phyloP scores from a whole-genome alignment of 2,329 filamentous ascomycete species.

The Ceratocystis eucalypticola region DNA sequence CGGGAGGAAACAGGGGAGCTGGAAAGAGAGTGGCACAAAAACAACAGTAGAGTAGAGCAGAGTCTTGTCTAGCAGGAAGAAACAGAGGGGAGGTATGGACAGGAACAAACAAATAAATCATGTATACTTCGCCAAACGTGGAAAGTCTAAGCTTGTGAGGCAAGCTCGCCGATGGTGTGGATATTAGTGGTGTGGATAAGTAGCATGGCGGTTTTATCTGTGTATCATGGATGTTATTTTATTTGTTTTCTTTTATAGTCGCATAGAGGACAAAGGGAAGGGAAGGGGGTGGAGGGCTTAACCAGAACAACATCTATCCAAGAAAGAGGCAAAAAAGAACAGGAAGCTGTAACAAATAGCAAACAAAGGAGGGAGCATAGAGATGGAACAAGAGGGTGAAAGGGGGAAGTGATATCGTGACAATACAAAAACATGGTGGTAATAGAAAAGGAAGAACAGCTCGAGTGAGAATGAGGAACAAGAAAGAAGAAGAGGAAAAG shows the following conservation, averaged over 20 bases:
- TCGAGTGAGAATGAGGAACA: background rate
- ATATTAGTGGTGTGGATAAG: background rate
- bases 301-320: background rate
- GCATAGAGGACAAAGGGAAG: background rate
- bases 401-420: background rate
- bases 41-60: background rate
- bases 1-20: background rate
- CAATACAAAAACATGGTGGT: background rate
- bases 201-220: background rate
- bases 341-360: background rate
- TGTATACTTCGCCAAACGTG: background rate
- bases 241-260: background rate
- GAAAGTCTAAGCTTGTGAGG: background rate
- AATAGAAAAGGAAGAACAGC: conserved; percentile 3
- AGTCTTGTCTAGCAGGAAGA: background rate
- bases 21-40: background rate
- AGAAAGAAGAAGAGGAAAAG: background rate
- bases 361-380: background rate
- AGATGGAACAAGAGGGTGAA: background rate
- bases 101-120: background rate
- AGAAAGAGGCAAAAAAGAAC: background rate
- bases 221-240: background rate
- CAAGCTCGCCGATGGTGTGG: background rate
- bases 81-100: background rate
- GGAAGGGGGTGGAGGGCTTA: background rate